Base-by-base conservation (phyloP, 2,329 filamentous ascomycete genomes). In the Alternaria sp. region DNA sequence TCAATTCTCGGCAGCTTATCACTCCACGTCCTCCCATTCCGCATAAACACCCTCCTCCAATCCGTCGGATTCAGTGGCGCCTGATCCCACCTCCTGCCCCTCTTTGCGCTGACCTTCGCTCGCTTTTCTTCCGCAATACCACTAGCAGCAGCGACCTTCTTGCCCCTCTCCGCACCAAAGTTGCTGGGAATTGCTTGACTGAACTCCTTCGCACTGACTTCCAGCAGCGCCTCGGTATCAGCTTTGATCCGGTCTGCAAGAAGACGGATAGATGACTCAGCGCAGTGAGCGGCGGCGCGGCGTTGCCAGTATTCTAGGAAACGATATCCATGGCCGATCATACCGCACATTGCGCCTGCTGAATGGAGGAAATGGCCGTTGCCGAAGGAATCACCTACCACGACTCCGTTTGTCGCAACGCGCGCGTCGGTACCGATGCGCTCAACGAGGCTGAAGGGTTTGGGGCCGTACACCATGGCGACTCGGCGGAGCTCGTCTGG, bases 161-260 rank as follows among this genome's bases (percentile, higher is more conserved):
- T 51, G 0, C 66, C 68, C 6, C 66, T 56, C 43, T 67, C 66
- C 7, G 54, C 57, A 26, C 68, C 68, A 46, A 70, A 69, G n/a
- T 69, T 69, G 15, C 58, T 70, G 2, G 64, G 66, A 12, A 69
- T 61, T 1, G 66, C 66, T 28, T 69, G 66, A 43, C 59, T 69
- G 6, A 70, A 70, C 30, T 69, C 68, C n/a, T 65, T 70, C 13
- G 68, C 68, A 57, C 64, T 67, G 17, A 70, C 68, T 32, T 66
- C 55, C 2, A 70, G 57, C 17, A 65, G 46, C n/a, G 59, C 60
- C 40, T 70, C 66, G 3, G 61, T 67, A 19, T 70, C 66, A 0
- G 49, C 43, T 50, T 66, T 70, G 45, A 70, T 67, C 6, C 61
- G 64, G 52, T 70, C 66, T 15, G 66, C 66, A 7, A 70, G 66